Evolutionary conservation across 495 filamentous ascomycete species (phyloP), one percentile per base, ranked within the genome.

Genomic region (Delitschia confertaspora): DNA sequence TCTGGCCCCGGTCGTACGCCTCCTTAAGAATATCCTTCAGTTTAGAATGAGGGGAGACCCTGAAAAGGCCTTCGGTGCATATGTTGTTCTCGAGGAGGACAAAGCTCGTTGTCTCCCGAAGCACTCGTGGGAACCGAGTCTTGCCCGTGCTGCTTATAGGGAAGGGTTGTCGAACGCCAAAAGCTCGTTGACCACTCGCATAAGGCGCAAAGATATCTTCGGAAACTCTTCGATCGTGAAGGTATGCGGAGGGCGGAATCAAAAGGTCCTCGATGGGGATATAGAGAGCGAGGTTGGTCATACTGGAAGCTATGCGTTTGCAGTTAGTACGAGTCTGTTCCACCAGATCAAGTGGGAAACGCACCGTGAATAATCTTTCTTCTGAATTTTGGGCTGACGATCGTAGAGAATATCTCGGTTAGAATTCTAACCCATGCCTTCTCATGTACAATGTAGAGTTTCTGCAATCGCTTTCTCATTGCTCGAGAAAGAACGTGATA

Each of bases 391-490:
- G 69, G 69, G 23, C 67, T 70, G 20, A 74, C 72, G 11, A 76
- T 66, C 3, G 71, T 71, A 2, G 69, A 69, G 55, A 76, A 71
- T 50, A 74, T 68, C 47, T 75, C 72, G n/a, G 73, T 58, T 30
- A 76, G 56, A 17, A 75, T 64, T 38, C 73, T 61, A 10, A 76
- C 69, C 72, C 73, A 76, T 20, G 62, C 66, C 42, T 67, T 68
- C 56, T 75, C 73, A 49, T 76, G 72, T 31, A 76, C 73, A 49
- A 76, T 69, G 57, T 70, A 76, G 13, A 76, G 57, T 46, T 61
- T 67, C 48, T 68, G 63, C 21, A 76, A 53, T 53, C 66, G 62
- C 60, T 76, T 76, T 40, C 72, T 63, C 45, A 68, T 70, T 1
- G 69, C 70, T 47, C 73, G 57, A 18, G 63, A 66, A 42, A 76